Evolutionary conservation across 768 basidiomycete species (phyloP).

Genomic region (Sarcomyxa edulis): DNA sequence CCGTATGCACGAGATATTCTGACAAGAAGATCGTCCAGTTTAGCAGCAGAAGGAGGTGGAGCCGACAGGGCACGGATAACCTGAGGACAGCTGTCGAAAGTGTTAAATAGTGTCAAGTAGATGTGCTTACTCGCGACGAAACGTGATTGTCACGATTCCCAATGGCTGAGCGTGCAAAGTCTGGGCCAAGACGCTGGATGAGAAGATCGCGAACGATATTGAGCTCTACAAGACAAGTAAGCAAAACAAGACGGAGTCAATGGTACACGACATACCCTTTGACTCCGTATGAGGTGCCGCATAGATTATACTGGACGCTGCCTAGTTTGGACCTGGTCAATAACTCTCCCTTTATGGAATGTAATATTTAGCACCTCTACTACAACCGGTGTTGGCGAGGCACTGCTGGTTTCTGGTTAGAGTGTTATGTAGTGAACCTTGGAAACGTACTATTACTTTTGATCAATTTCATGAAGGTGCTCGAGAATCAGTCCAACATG

Average conservation of each 20-base stretch:
- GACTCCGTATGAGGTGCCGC: conserved; percentile 51
- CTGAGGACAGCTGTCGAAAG: conserved; percentile 17
- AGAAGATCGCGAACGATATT: conserved; percentile 48
- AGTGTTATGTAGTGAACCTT: too few relatives aligned
- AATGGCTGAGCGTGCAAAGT: conserved; percentile 50
- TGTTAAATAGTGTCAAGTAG: neutral
- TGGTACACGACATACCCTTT: conserved; percentile 38
- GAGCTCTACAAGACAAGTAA: conserved; percentile 42
- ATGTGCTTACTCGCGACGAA: conserved; percentile 37
- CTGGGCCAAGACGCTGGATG: conserved; percentile 47
- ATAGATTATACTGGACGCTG: conserved; percentile 63
- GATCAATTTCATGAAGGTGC: conserved; percentile 52
- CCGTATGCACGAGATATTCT: conserved; percentile 47
- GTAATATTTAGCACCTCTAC: too few relatives aligned
- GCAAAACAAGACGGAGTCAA: neutral
- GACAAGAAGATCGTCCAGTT: conserved; percentile 51
- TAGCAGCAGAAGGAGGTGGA: conserved; percentile 49
- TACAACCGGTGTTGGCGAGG: conserved; percentile 41
- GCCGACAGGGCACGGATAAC: conserved; percentile 47
- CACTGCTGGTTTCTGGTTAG: too few relatives aligned
- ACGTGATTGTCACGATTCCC: conserved; percentile 49
- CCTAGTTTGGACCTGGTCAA: too few relatives aligned
- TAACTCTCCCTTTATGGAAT: too few relatives aligned
- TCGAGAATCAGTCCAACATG: conserved; percentile 58
- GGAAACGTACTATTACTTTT: conserved; percentile 34